These are phyloP conservation scores for Drosera spatulata DNA, from an alignment of 179 eudicot genomes.

Conservation along the genomic window DNA sequence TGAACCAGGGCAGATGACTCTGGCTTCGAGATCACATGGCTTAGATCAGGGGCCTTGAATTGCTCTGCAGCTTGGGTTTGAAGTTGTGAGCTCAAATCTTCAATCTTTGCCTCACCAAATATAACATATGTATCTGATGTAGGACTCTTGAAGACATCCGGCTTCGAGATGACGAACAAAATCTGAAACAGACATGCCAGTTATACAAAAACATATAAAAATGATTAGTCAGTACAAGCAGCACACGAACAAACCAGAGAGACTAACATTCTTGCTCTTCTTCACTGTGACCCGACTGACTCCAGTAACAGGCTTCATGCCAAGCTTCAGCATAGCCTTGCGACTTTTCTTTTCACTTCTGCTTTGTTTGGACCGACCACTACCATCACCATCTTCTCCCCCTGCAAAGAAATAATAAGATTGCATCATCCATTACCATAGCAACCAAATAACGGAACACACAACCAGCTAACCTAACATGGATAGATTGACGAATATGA, in stretches of 20 bases:
- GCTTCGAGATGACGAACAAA: constrained; percentile 69
- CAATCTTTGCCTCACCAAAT: too few species aligned
- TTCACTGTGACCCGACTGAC: constrained; percentile 14
- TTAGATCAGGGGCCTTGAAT: constrained; percentile 55
- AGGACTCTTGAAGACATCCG: constrained; percentile 27
- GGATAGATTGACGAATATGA: too few species aligned
- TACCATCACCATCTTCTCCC: constrained; percentile 5
- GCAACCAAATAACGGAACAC: too few species aligned
- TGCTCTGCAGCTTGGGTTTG: too few species aligned
- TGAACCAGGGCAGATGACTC: constrained; percentile 49
- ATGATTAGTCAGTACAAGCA: too few species aligned
- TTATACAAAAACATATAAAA: too few species aligned
- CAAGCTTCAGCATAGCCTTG: constrained; percentile 9
- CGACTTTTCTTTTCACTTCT: neutral
- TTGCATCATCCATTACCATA: too few species aligned
- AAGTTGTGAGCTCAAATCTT: too few species aligned
- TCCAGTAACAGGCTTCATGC: constrained; percentile 11
- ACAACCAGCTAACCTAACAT: too few species aligned
- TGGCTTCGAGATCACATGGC: constrained; percentile 35
- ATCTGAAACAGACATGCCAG: constrained; percentile 19
- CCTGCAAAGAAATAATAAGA: constrained; percentile 1
- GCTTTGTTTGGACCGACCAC: constrained; percentile 14
- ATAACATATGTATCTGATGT: too few species aligned
- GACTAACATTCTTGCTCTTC: constrained; percentile 12
- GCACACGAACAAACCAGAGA: neutral